Conservation (phyloP, 441 rosid species). For the Eutrema salsugineum region DNA sequence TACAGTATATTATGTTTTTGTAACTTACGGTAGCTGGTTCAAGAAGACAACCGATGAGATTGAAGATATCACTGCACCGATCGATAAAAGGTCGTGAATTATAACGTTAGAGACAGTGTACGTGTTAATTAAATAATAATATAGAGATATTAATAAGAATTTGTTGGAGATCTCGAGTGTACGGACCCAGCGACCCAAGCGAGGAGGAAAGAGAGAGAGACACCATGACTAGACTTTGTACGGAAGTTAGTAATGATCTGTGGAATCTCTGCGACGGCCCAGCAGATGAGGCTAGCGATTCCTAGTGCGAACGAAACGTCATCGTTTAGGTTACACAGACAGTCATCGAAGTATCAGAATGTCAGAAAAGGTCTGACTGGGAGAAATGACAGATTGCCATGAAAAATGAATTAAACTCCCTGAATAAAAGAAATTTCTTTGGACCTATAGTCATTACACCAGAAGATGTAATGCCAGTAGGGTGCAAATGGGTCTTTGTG, state of each 20-base stretch:
- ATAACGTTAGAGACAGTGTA: not conserved
- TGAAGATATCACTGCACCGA: constrained; percentile 73
- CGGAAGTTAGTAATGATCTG: constrained; percentile 91
- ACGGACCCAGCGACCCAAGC: constrained; percentile 90
- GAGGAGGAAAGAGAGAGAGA: constrained; percentile 79
- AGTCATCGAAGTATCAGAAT: constrained; percentile 73
- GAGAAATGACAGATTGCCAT: too few relatives aligned
- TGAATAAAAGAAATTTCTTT: too few relatives aligned
- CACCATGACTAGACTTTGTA: constrained; percentile 93
- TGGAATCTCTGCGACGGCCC: constrained; percentile 97
- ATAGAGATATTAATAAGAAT: not conserved
- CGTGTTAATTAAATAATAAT: not conserved
- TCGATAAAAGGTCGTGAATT: not conserved
- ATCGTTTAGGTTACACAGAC: constrained; percentile 72
- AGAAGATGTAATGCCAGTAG: too few relatives aligned
- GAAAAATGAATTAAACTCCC: too few relatives aligned
- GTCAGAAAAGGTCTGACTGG: too few relatives aligned
- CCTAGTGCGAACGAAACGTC: constrained; percentile 74
- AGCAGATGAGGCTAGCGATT: constrained; percentile 55
- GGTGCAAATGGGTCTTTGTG: too few relatives aligned
- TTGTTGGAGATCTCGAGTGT: not conserved
- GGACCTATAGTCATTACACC: too few relatives aligned
- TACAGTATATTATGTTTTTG: not conserved
- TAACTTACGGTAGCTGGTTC: constrained; percentile 90
- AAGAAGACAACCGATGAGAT: constrained; percentile 78